phyloP scores from a whole-genome alignment of 1,284 basidiomycete genomes.

The Naganishia cerealis region DNA sequence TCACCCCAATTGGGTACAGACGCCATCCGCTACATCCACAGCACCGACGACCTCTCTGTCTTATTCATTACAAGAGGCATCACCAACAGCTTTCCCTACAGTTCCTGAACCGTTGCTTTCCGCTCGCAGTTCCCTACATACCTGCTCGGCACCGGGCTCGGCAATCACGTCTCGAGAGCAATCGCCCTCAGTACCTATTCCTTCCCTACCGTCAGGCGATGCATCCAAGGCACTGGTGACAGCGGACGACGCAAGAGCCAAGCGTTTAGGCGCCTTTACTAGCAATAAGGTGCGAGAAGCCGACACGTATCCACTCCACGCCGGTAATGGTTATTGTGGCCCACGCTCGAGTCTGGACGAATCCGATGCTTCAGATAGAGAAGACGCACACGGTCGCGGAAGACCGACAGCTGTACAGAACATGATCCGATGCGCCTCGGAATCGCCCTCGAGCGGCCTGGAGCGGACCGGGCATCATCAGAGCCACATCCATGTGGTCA shows the following conservation, averaged over 20 bases:
- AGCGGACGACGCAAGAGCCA: neutral
- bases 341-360: neutral
- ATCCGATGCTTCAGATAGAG: neutral
- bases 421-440: conserved; percentile 8
- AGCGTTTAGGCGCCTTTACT: conserved; percentile 14
- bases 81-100: neutral
- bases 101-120: conserved; percentile 9
- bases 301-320: neutral
- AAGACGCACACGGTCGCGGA: neutral
- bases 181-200: neutral
- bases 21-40: neutral
- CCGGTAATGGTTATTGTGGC: too few relatives aligned
- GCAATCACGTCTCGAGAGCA: neutral
- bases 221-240: neutral
- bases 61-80: too few relatives aligned
- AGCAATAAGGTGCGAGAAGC: conserved; percentile 4
- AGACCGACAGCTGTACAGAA: neutral
- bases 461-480: conserved; percentile 7
- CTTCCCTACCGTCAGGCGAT: neutral
- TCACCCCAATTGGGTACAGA: too few relatives aligned
- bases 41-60: neutral
- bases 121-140: neutral
- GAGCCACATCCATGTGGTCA: conserved; percentile 11
- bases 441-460: conserved; percentile 11
- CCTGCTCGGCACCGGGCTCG: conserved; percentile 16